Base-by-base conservation (phyloP, 2,329 filamentous ascomycete genomes). In the Chaetothyriales sp. region DNA sequence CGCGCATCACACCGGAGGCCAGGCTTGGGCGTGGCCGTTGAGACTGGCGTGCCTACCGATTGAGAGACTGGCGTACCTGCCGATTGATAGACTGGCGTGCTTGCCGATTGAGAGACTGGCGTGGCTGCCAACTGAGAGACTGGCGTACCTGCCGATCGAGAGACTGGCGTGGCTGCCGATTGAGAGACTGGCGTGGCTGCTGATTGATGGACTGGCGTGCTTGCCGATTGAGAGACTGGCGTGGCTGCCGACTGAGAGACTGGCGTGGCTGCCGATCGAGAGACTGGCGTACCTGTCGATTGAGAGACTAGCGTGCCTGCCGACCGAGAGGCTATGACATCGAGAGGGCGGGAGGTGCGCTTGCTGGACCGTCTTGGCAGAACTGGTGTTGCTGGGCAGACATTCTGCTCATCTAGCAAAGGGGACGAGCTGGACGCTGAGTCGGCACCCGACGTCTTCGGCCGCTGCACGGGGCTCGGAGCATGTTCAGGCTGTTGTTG, bases 311-410 rank as follows among this genome's bases (percentile, higher is more conserved):
- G n/a, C n/a, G 29, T 37, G 4, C 29, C 4, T 37, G 29, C 3
- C 61, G 55, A 37, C 10, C 51, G 51, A 48, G 52, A 56, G 15
- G 47, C 48, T 33, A 46, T 18, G 33, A 20, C 19, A 15, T 6
- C n/a, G 5, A 25, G 48, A 25, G n/a, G 48, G 25, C 54, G 15
- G 19, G 54, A 57, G 46, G 55, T 47, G 43, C 61, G 55, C 54
- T 62, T 63, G 48, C 61, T 63, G 22, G 61, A 62, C 44, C 60
- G 52, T 47, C 58, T 54, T 8, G 61, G 61, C 8, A 63, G 37
- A 15, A 40, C 15, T 1, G 33, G 33, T 3, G 33, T 15, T 20
- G 44, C 37, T 40, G 56, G 57, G 18, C 46, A 28, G 15, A 18
- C n/a, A 25, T 20, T 13, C 13, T 46, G 1, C 5, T 44, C n/a